A percentile compares a stretch with the other conserved stretches of the same genome.
phyloP scores from a whole-genome alignment of 2,329 filamentous ascomycete species.

The Arthrocladium fulminans region DNA sequence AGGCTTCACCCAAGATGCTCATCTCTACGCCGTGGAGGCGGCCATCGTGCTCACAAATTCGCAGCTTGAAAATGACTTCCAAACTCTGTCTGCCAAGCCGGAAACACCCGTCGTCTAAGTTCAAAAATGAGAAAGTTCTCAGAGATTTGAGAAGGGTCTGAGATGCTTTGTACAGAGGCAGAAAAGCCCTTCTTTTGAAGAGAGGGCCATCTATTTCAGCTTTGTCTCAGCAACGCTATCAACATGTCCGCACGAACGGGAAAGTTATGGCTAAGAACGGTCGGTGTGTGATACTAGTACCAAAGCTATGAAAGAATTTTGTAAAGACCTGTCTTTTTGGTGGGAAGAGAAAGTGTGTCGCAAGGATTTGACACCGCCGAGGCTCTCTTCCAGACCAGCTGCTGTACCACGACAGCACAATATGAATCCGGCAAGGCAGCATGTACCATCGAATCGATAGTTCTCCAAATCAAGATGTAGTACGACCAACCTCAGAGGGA shows the following conservation, averaged over 20 bases:
- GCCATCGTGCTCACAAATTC: constrained; percentile 6
- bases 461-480: constrained; percentile 8
- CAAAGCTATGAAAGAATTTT: neutral
- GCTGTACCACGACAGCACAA: neutral
- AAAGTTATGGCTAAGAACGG: constrained; percentile 26
- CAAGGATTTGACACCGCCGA: too few relatives aligned
- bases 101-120: neutral
- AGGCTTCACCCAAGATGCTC: neutral
- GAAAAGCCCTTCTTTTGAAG: neutral
- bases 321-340: constrained; percentile 3
- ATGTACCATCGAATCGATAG: constrained; percentile 4
- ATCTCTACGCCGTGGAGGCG: neutral
- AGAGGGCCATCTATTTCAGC: neutral
- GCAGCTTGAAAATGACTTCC: neutral
- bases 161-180: neutral
- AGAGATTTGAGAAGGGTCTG: neutral
- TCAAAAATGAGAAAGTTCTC: too few relatives aligned
- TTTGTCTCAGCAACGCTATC: constrained; percentile 45
- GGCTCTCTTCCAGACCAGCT: too few relatives aligned
- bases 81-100: constrained; percentile 5
- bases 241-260: constrained; percentile 47
- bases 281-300: constrained; percentile 3
- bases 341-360: too few relatives aligned
- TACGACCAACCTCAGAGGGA: neutral
- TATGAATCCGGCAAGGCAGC: neutral